Evolutionary conservation across 257 asterid species (phyloP).

Genomic region (Lycium barbarum): DNA sequence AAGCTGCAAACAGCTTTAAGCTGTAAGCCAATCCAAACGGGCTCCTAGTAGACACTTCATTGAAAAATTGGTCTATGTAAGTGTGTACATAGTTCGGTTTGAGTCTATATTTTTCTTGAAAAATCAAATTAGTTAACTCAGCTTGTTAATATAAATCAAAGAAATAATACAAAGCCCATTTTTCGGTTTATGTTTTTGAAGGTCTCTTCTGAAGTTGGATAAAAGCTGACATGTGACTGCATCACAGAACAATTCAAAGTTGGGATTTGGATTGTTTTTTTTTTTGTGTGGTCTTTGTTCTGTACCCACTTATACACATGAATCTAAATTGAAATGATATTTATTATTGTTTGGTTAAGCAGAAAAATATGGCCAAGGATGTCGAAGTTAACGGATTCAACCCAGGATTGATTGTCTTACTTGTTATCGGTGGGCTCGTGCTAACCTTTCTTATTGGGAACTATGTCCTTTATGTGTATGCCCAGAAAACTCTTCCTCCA

Average conservation of each 20-base stretch:
- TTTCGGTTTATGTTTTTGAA: too few species aligned
- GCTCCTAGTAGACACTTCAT: not conserved
- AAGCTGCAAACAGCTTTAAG: too few species aligned
- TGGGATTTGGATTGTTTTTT: not conserved
- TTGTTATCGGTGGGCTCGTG: constrained; percentile 71
- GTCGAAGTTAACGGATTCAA: constrained; percentile 67
- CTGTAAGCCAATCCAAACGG: too few species aligned
- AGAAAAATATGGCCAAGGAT: constrained; percentile 54
- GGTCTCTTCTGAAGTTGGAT: constrained; percentile 13
- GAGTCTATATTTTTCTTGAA: too few species aligned
- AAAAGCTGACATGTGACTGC: not conserved
- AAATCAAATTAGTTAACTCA: too few species aligned
- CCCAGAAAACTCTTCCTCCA: constrained; percentile 82
- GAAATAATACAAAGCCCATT: too few species aligned
- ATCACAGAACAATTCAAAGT: not conserved
- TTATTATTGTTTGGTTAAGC: constrained; percentile 42
- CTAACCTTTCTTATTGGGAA: constrained; percentile 74
- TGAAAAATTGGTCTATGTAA: not conserved
- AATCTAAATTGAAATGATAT: not conserved
- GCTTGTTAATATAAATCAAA: too few species aligned
- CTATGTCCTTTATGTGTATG: constrained; percentile 68
- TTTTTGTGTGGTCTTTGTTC: not conserved
- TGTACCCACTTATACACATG: not conserved
- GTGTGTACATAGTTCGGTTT: too few species aligned
- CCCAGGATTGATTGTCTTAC: constrained; percentile 83